A percentile compares a stretch with the other conserved stretches of the same genome.
Conservation (phyloP, 2,329 filamentous ascomycete genomes). For the Paracamarosporium sp. region DNA sequence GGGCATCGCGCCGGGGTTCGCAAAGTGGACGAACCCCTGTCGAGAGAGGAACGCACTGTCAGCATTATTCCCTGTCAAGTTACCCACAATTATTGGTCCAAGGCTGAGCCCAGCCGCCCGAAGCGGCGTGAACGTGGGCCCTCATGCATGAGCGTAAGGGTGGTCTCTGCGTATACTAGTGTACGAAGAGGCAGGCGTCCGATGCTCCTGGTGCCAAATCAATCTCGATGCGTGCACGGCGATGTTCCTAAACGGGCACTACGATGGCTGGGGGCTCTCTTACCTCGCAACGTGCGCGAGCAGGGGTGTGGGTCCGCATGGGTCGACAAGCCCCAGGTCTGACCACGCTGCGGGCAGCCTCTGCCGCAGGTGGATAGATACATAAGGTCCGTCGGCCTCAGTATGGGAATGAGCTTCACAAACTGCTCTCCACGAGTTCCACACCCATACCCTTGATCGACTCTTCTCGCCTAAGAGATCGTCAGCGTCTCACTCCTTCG, state of each 20-base stretch:
- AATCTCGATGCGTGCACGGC: constrained; percentile 7
- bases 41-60: constrained; percentile 11
- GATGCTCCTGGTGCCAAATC: constrained; percentile 11
- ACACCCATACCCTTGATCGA: constrained; percentile 3
- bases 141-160: constrained; percentile 1
- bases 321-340: constrained; percentile 16
- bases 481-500: constrained; percentile 3
- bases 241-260: constrained; percentile 6
- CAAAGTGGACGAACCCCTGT: constrained; percentile 14
- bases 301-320: not conserved
- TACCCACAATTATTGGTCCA: constrained; percentile 7
- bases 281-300: constrained; percentile 10
- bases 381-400: constrained; percentile 25
- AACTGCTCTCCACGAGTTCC: not conserved
- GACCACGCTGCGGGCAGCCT: constrained; percentile 8
- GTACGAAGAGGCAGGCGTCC: constrained; percentile 16
- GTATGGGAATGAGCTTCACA: constrained; percentile 3
- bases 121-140: not conserved
- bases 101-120: constrained; percentile 6
- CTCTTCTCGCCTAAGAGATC: constrained; percentile 7
- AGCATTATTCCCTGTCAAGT: not conserved
- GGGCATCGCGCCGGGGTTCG: constrained; percentile 16
- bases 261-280: constrained; percentile 11
- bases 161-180: constrained; percentile 1
- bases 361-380: constrained; percentile 14